Evolutionary conservation across 345 rosid genomes (phyloP), one percentile per base, ranked within the genome.

Genomic region (Ricinus communis): DNA sequence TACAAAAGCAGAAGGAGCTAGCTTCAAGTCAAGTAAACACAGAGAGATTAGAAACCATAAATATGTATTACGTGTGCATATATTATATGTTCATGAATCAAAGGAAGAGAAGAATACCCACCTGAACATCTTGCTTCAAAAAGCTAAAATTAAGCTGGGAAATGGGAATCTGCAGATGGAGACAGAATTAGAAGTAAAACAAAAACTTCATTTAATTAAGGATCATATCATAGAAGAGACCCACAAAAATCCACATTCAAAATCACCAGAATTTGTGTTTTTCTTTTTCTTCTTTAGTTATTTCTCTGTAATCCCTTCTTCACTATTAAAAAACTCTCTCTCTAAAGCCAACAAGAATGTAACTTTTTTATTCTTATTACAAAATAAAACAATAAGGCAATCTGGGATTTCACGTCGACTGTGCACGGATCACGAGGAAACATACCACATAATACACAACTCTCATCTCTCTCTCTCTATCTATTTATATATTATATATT

Each of bases 341-440:
- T 40, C 33, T 18, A 16, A 50, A 54, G 21, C 77, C 67, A 47
- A 38, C 18, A 21, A 61, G 74, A 76, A 74, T 73, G 71, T 18
- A 73, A 76, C 46, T 43, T 72, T 43, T 72, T 16, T 46, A 21
- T 24, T 56, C 45, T 5, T 13, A 9, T 2, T 2, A 33, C 38
- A 33, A 33, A 33, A 54, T 50, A 45, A 53, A 67, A 64, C 46
- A 47, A 47, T 21, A 54, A 66, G 70, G 65, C 63, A 55, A 73
- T 73, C 77, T 82, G 78, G 82, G 82, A 67, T 75, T 81, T 82
- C 82, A 79, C 81, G 79, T 58, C 77, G 70, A 66, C 62, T 72
- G 10, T 77, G 76, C 76, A 76, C 78, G 58, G 84, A 85, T 82
- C 86, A 85, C 86, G 83, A 80, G 84, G 83, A 62, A 70, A 71